Base-by-base conservation (phyloP, 1,284 basidiomycete genomes). In the Ganoderma lingzhi region DNA sequence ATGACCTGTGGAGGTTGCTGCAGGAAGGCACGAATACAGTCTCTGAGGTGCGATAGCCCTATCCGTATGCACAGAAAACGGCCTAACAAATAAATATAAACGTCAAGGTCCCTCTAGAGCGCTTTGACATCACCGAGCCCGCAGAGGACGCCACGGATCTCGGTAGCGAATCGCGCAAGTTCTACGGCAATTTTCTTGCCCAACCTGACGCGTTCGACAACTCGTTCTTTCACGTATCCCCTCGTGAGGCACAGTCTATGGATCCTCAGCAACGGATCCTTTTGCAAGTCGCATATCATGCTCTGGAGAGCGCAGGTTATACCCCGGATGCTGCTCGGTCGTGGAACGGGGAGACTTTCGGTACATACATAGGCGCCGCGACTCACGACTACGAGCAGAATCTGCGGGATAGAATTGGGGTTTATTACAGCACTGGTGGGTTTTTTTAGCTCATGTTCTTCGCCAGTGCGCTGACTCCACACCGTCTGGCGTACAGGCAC, bases 231-330 rank as follows among this genome's bases (percentile, higher is more conserved):
- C 86, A 87, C 69, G 86, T 93, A 45, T 91, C 88, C 62, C 92
- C 91, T 1, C 84, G 91, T 5, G 92, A 93, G 78, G 91, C 91
- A 8, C 86, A 82, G 67, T 87, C 83, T 76, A 92, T 93, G 89
- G 91, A 93, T 75, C 92, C 92, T 6, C 92, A 93, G 73, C 91
- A 92, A 73, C 85, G 91, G 3, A 72, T 93, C 23, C 80, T 93
- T 3, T 83, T 93, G 32, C 90, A 90, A 41, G 83, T 86, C 1
- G 89, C 89, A 1, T 87, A 92, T 64, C 84, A 90, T 68, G 92
- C 92, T 0, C 80, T 93, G 6, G 92, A 93, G 77, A 83, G 87
- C 70, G 85, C 90, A 10, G 92, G 92, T 0, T 93, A 91, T 74
- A 87, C 90, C 17, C 89, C 91, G 0, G 79, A 86, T 64, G 82